phyloP scores from a whole-genome alignment of 2,329 filamentous ascomycete genomes.

The Thielaviopsis ethacetica region DNA sequence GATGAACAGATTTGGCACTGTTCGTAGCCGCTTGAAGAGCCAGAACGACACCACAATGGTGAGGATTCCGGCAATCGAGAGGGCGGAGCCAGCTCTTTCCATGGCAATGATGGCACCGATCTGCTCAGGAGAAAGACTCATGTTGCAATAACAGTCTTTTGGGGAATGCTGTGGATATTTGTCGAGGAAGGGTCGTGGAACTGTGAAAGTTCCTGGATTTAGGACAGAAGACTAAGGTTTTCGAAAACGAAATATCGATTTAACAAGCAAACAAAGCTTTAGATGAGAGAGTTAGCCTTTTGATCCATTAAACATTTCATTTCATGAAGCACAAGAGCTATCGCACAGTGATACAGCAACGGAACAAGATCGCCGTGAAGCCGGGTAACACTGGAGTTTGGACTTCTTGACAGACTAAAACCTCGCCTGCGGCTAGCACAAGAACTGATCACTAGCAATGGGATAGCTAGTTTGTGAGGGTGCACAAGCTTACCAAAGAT shows the following conservation, averaged over 20 bases:
- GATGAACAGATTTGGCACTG: conserved; percentile 45
- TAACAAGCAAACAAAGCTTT: not conserved
- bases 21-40: conserved; percentile 34
- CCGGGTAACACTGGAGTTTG: not conserved
- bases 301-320: not conserved
- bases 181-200: not conserved
- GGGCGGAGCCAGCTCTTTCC: conserved; percentile 35
- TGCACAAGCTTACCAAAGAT: not conserved
- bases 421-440: not conserved
- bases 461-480: too few species aligned
- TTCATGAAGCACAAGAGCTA: not conserved
- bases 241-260: not conserved
- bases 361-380: not conserved
- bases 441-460: not conserved
- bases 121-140: conserved; percentile 21
- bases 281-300: not conserved
- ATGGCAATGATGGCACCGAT: conserved; percentile 28
- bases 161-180: not conserved
- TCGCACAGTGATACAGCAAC: not conserved
- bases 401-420: not conserved
- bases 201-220: not conserved
- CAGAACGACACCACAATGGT: conserved; percentile 36
- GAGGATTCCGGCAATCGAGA: conserved; percentile 34
- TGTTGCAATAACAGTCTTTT: not conserved
- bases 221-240: not conserved